Base-by-base conservation (phyloP, 2,329 filamentous ascomycete genomes). In the Trichoderma sp. region DNA sequence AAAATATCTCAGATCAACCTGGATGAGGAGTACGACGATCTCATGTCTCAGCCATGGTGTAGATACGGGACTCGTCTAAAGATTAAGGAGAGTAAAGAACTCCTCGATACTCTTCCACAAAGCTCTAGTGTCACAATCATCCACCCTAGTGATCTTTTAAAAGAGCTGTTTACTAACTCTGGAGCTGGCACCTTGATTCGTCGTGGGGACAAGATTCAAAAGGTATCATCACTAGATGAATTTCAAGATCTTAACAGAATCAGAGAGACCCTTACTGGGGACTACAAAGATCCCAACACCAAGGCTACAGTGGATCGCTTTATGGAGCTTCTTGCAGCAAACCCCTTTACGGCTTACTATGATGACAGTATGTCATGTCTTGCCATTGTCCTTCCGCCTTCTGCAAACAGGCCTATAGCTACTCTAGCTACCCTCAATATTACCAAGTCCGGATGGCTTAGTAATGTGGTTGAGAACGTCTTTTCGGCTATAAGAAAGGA, bases 391-490 rank as follows among this genome's bases (percentile, higher is more conserved):
- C 49, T 52, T 34, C 32, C 34, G 13, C 55, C 55, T 26, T 30
- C 26, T 7, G 55, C 26, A 34, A 24, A 37, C 26, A 58, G 55
- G 16, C 55, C 55, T 37, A 58, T 58, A 58, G 55, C 55, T 30
- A 58, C 55, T 16, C 32, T 58, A 21, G 55, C 55, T 11, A 30
- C 26, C 26, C 55, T 58, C 16, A 58, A 32, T 58, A 8, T 30
- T 34, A 58, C 55, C 16, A 58, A 58, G 55, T 58, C 55, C 26
- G 55, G 55, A 32, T 58, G 55, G 55, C 55, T 58, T 58, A 58
- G 26, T 26, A 58, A 58, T 39, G 26, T 58, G 16, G 26, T 26
- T 24, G 55, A 58, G 16, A 58, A 58, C 26, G 26, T 58, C 32
- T 58, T 58, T 39, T 34, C 55, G 14, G 32, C 26, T 26, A 58